Percentiles rank a stretch among this genome's conserved stretches.
phyloP scores from a whole-genome alignment of 495 filamentous ascomycete genomes.

The Thermochaetoides thermophila region DNA sequence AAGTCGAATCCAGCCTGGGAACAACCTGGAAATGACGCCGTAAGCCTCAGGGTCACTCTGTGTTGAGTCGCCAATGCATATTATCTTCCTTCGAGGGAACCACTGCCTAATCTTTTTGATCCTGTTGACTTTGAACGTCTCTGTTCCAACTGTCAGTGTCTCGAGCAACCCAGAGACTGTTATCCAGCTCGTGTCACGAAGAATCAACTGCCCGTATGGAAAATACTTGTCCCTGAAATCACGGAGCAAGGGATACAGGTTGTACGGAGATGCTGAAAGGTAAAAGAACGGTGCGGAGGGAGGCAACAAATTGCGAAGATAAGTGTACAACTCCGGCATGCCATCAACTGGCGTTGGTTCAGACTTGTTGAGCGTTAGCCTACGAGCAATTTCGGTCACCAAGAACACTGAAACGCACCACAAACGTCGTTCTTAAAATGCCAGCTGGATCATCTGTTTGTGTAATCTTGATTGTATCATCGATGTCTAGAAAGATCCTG shows the following conservation, averaged over 20 bases:
- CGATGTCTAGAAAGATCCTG: slow-evolving; percentile 46
- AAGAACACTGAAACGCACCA: slow-evolving; percentile 26
- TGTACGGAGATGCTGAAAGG: slow-evolving; percentile 87
- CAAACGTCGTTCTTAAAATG: slow-evolving; percentile 72
- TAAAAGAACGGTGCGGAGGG: slow-evolving; percentile 70
- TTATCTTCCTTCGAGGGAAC: slow-evolving; percentile 64
- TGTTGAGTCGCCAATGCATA: slow-evolving; percentile 81
- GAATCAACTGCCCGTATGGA: slow-evolving; percentile 61
- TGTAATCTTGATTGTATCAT: slow-evolving; percentile 91
- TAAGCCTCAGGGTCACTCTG: slow-evolving; percentile 88
- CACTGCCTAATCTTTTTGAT: slow-evolving; percentile 61
- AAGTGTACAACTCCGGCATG: slow-evolving; percentile 72
- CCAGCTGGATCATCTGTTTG: slow-evolving; percentile 63
- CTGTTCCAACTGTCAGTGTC: slow-evolving; percentile 63
- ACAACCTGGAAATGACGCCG: slow-evolving; percentile 32
- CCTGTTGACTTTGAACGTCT: slow-evolving; percentile 74
- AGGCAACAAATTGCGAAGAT: slow-evolving; percentile 40
- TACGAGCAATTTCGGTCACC: neutral
- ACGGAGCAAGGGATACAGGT: slow-evolving; percentile 79
- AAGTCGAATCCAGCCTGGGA: slow-evolving; percentile 58
- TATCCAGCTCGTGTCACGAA: slow-evolving; percentile 81
- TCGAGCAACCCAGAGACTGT: slow-evolving; percentile 66
- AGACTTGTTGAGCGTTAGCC: slow-evolving; percentile 4
- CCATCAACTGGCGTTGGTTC: slow-evolving; percentile 52
- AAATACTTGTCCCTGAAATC: slow-evolving; percentile 55